Conservation (phyloP, 306 rosid genomes). For the Vigna hirtella region DNA sequence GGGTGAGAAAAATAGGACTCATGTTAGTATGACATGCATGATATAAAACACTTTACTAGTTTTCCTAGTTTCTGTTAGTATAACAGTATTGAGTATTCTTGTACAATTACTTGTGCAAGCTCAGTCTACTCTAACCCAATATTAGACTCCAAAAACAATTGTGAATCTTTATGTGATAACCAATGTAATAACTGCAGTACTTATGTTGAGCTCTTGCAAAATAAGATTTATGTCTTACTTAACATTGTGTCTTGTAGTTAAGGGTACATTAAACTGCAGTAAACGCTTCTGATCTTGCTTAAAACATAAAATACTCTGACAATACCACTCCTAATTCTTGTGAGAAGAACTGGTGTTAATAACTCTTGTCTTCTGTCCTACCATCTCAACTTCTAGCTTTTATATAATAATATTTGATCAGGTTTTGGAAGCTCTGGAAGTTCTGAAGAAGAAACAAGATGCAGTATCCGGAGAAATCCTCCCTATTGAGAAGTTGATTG, state of each 20-base stretch:
- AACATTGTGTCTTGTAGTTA: not conserved
- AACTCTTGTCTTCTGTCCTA: not conserved
- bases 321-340: conserved; percentile 1
- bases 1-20: conserved; percentile 12
- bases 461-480: conserved; percentile 79
- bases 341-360: conserved; percentile 3
- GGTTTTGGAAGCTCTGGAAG: conserved; percentile 90
- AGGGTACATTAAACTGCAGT: not conserved
- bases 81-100: not conserved
- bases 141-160: not conserved
- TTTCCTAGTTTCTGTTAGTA: conserved; percentile 8
- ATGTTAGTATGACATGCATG: not conserved
- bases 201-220: conserved; percentile 5
- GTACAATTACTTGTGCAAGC: not conserved
- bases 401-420: conserved; percentile 35
- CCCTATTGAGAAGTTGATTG: conserved; percentile 85
- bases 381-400: conserved; percentile 4
- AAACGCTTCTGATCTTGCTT: conserved; percentile 8
- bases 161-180: not conserved
- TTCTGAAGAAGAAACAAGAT: conserved; percentile 78
- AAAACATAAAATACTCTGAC: not conserved
- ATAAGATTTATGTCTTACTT: not conserved
- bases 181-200: conserved; percentile 10
- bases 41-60: conserved; percentile 18
- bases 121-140: conserved; percentile 18